These are phyloP conservation scores for Ustilago tritici DNA, from an alignment of 1,284 basidiomycete genomes.

Conservation along the genomic window DNA sequence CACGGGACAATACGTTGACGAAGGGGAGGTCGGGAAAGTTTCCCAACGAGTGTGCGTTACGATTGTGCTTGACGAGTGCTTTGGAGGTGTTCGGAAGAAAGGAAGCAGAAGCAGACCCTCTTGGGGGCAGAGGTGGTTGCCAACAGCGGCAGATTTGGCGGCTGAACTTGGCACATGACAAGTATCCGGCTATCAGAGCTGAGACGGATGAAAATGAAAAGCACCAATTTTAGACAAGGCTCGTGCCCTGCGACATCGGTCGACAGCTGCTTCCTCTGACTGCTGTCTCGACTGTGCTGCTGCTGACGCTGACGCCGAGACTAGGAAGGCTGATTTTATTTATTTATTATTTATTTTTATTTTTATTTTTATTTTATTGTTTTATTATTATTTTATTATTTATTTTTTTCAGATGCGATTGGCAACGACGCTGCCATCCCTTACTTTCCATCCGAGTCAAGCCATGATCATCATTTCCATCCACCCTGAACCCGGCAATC, in stretches of 20 bases:
- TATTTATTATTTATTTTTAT: neutral
- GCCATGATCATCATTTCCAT: neutral
- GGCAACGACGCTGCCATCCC: constrained; percentile 3
- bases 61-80: constrained; percentile 8
- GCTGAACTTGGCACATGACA: constrained; percentile 15
- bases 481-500: neutral
- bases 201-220: constrained; percentile 8
- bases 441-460: neutral
- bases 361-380: neutral
- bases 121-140: constrained; percentile 33
- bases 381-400: too few relatives aligned
- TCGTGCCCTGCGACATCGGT: constrained; percentile 10
- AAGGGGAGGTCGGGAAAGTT: constrained; percentile 31
- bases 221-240: constrained; percentile 5
- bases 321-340: neutral
- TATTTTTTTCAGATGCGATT: constrained; percentile 8
- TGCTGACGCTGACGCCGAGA: neutral
- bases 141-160: constrained; percentile 7
- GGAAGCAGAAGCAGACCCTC: constrained; percentile 28
- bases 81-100: constrained; percentile 9
- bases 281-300: neutral
- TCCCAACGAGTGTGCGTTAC: constrained; percentile 48
- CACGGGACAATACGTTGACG: constrained; percentile 31
- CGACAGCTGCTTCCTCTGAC: too few relatives aligned
- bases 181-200: constrained; percentile 12